These are phyloP conservation scores for Cordyceps cateniannulata DNA, from an alignment of 2,329 filamentous ascomycete genomes.

Conservation along the genomic window DNA sequence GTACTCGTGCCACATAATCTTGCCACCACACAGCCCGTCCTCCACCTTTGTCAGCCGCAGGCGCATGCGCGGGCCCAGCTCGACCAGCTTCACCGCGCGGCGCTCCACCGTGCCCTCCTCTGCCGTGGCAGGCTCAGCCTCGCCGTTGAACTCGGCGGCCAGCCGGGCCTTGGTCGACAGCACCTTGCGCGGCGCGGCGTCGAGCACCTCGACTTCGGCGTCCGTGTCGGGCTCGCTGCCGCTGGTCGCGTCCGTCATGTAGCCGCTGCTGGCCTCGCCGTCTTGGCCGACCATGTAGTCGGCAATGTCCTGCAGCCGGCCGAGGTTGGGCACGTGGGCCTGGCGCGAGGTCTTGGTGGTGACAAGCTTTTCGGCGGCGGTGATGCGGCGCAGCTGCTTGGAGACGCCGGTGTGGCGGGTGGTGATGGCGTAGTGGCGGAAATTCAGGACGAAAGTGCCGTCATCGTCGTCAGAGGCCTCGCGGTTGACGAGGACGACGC, in stretches of 20 bases:
- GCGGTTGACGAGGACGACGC: slow-evolving; percentile 84
- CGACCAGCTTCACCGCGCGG: slow-evolving; percentile 83
- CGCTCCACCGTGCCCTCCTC: slow-evolving; percentile 63
- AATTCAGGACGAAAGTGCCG: slow-evolving; percentile 73
- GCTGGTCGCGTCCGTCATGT: slow-evolving; percentile 77
- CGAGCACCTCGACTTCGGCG: slow-evolving; percentile 83
- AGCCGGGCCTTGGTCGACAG: slow-evolving; percentile 45
- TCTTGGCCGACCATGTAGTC: slow-evolving; percentile 84
- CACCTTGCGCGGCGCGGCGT: slow-evolving; percentile 57
- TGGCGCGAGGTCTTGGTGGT: slow-evolving; percentile 56
- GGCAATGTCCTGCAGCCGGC: slow-evolving; percentile 84
- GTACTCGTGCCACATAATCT: slow-evolving; percentile 96
- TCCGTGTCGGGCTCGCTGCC: slow-evolving; percentile 93
- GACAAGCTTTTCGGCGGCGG: slow-evolving; percentile 76
- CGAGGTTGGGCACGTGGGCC: slow-evolving; percentile 74
- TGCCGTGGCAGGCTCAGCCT: slow-evolving; percentile 31
- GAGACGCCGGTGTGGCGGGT: slow-evolving; percentile 82
- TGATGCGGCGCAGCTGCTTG: slow-evolving; percentile 73
- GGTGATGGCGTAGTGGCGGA: slow-evolving; percentile 92
- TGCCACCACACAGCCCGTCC: slow-evolving; percentile 82
- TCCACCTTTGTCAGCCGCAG: slow-evolving; percentile 92
- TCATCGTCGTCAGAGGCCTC: slow-evolving; percentile 55
- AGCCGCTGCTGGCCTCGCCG: slow-evolving; percentile 60
- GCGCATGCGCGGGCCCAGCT: slow-evolving; percentile 85
- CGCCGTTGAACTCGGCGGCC: slow-evolving; percentile 31